These are phyloP conservation scores for Chlorella sp. DNA, from an alignment of 139 green algal genomes.

Conservation along the genomic window DNA sequence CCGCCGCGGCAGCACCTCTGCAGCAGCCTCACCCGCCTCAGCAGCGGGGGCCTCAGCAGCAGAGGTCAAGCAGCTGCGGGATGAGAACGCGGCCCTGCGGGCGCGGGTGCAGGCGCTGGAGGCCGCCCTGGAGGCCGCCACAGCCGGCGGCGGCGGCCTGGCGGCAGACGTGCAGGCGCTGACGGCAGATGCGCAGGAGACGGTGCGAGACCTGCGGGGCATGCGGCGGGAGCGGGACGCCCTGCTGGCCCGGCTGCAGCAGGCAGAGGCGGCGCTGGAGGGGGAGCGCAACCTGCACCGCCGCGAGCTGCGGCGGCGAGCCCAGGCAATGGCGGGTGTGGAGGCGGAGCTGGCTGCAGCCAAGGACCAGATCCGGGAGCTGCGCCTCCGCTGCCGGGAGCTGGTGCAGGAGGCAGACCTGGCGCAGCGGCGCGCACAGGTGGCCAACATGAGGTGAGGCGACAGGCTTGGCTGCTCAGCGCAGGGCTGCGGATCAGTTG, in stretches of 20 bases:
- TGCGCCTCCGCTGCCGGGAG: slow-evolving; percentile 52
- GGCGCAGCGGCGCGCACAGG: slow-evolving; percentile 27
- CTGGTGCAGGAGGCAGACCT: slow-evolving; percentile 64
- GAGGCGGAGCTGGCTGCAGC: slow-evolving; percentile 43
- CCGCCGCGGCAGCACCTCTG: background rate
- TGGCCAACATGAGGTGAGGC: slow-evolving; percentile 30
- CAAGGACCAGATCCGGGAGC: slow-evolving; percentile 59
- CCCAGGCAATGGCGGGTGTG: slow-evolving; percentile 49
- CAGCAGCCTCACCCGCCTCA: background rate
- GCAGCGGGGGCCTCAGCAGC: slow-evolving; percentile 28
- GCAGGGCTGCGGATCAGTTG: background rate
- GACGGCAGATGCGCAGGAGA: slow-evolving; percentile 49
- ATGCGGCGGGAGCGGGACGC: slow-evolving; percentile 76
- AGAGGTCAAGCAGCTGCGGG: slow-evolving; percentile 62
- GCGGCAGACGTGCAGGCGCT: slow-evolving; percentile 46
- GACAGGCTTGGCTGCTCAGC: no score
- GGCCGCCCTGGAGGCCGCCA: background rate
- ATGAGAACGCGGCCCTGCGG: slow-evolving; percentile 68
- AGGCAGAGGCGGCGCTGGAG: slow-evolving; percentile 66
- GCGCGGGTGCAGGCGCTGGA: slow-evolving; percentile 41
- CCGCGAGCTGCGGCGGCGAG: slow-evolving; percentile 67
- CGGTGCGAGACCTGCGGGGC: slow-evolving; percentile 57
- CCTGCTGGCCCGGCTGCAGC: slow-evolving; percentile 59
- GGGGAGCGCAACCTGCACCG: slow-evolving; percentile 68
- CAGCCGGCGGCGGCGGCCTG: background rate